A percentile compares a stretch with the other conserved stretches of the same genome.
Evolutionary conservation across 2,329 filamentous ascomycete species (phyloP).

Genomic region (Aspergillus uvarum): DNA sequence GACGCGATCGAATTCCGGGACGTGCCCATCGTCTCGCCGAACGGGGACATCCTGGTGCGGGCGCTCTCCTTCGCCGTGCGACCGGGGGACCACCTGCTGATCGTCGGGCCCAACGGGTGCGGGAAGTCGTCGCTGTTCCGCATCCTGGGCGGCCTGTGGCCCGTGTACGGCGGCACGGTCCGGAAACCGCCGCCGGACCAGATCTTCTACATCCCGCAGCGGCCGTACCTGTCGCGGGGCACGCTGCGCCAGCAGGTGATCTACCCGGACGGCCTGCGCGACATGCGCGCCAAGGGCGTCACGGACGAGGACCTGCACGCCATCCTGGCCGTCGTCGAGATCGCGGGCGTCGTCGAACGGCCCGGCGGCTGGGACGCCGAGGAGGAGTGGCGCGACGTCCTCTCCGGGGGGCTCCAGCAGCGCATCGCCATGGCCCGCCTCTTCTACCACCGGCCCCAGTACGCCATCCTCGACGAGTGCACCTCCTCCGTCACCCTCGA

Average conservation of each 20-base stretch:
- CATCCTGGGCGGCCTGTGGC: conserved; percentile 94
- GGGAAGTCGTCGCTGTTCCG: conserved; percentile 96
- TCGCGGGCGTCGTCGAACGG: conserved; percentile 76
- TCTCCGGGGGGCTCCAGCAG: conserved; percentile 91
- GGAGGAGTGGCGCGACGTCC: conserved; percentile 92
- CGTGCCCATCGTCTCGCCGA: conserved; percentile 94
- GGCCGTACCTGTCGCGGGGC: conserved; percentile 87
- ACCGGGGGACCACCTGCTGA: conserved; percentile 85
- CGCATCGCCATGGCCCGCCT: conserved; percentile 93
- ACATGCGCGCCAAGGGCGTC: conserved; percentile 81
- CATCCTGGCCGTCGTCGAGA: conserved; percentile 76
- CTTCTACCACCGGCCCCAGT: conserved; percentile 89
- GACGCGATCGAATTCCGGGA: conserved; percentile 79
- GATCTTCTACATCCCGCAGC: conserved; percentile 97
- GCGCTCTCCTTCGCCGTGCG: conserved; percentile 83
- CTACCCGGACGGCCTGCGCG: conserved; percentile 84
- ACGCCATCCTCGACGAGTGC: conserved; percentile 96
- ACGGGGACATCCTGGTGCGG: conserved; percentile 86
- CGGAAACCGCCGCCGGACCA: conserved; percentile 86
- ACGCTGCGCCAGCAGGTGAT: conserved; percentile 95
- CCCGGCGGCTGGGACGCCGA: conserved; percentile 88
- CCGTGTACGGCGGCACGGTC: conserved; percentile 92
- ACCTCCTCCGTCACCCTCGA: conserved; percentile 94
- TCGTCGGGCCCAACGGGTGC: conserved; percentile 95
- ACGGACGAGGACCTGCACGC: conserved; percentile 76